Base-by-base conservation (phyloP, 2,329 filamentous ascomycete species). In the Mycosphaerelloides madeirae region DNA sequence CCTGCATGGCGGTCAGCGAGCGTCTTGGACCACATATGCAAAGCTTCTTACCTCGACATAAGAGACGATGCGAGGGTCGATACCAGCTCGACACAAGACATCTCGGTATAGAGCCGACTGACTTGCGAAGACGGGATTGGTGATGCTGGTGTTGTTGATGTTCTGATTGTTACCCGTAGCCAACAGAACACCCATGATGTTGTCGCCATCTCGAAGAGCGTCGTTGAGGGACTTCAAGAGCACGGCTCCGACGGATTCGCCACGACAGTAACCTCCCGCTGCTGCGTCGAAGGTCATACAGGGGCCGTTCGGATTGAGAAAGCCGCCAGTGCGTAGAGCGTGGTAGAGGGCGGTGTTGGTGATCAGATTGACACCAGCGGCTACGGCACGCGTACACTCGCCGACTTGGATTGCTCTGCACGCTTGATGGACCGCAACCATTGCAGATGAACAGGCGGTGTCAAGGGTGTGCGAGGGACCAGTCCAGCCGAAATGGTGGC, bases 301-400 rank as follows among this genome's bases (percentile, higher is more conserved):
- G 11, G 68, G 61, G 0, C 74, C 72, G 1, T 65, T 70, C 0
- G 64, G 61, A 13, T 65, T 72, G 0, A 76, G 54, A 40, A 75
- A 74, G 3, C 59, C 56, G 0, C 63, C 71, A 0, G 54, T 57
- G 3, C 56, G 60, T 4, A 71, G 56, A 16, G 64, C 61, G 20
- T 64, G 49, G 31, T 55, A 64, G 32, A 47, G 55, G 34, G 60
- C 18, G 1, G 62, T 60, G 35, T 50, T 61, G 6, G 59, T 58
- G 5, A 70, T 58, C 3, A 64, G 41, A 43, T 64, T 64, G 4
- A 58, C 53, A 13, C 68, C 67, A 1, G 66, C 67, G 1, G 59
- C 64, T 1, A 72, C 12, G 3, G 63, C 62, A n/a, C 46, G 41
- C 5, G 33, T 40, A 36, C 58, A 58, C 38, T 65, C 62, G 1